Evolutionary conservation across 2,329 filamentous ascomycete species (phyloP), one percentile per base, ranked within the genome.

Genomic region (Fusarium mundagurra): DNA sequence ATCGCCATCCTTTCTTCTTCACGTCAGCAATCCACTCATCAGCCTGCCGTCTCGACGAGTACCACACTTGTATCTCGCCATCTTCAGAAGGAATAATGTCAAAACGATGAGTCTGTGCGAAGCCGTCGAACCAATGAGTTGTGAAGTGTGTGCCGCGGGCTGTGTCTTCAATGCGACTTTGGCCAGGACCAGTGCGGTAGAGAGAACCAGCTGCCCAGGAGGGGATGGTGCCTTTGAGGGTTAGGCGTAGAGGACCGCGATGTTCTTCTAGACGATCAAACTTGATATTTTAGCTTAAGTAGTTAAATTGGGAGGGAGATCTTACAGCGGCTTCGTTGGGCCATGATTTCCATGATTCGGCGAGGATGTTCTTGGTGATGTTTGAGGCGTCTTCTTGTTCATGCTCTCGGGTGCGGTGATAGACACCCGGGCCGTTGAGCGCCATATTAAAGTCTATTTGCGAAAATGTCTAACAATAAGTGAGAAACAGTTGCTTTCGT

Each of bases 121-220:
- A 90, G 11, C 92, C 92, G 79, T 96, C 94, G 75, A 96, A 96
- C 94, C 94, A 96, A 80, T 96, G 93, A 3, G 87, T 89, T 18
- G 92, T 85, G 38, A 86, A 84, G 77, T 91, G 91, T 0, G 86
- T 88, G n/a, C 90, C 90, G 8, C 86, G 85, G 6, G 88, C 82
- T 2, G 89, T 90, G 48, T 83, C 80, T n/a, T 91, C 85, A 7
- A 94, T 83, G 43, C 88, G 87, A 80, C 88, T 89, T 34, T 88
- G 86, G 2, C 93, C 92, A 0, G 93, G 93, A 0, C 94, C 94
- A 0, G 92, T 95, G 31, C 94, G 88, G 81, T 92, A 96, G 2
- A 96, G 86, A 4, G 88, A 86, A 3, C 94, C 94, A 6, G 92
- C 90, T 8, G 90, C 90, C 85, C 93, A 95, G 3, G 85, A 67